Evolutionary conservation across 768 basidiomycete species (phyloP), one percentile per base, ranked within the genome.

Genomic region (Trametes sanguinea): DNA sequence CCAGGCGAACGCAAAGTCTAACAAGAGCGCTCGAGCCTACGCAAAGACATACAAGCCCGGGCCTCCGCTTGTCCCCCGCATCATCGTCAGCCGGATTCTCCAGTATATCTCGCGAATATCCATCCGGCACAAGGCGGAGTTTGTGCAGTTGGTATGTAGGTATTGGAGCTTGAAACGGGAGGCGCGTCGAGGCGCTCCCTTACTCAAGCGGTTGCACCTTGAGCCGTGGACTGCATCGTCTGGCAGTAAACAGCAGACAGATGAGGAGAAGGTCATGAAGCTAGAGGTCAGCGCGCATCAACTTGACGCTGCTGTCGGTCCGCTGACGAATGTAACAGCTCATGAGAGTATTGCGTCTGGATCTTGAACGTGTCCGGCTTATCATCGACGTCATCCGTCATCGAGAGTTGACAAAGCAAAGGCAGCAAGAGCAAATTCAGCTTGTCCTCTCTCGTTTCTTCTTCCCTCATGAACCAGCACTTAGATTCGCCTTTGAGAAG

Each of bases 121-220:
- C 35, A 77, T 97, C 4, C 78, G 89, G 63, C 94, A 92, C 73
- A 93, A 90, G 70, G 68, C 75, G 3, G 88, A 91, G 47, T 92
- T 95, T 57, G 76, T 98, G 11, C 82, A 86, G 51, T 74, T 85
- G 68, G 80, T 95, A 35, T 95, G 92, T 69, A 84, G 86, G 69
- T 99, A 98, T 70, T 99, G 97, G 97, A 98, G 97, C 75, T 73
- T 99, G 74, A 98, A 99, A 76, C 80, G 97, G 4, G 96, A 98
- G 72, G 93, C 87, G 1, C 83, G 97, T 63, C 76, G 96, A 43
- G 97, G 97, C 4, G 97, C 97, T 8, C 96, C 97, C 10, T 74
- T 98, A 62, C 74, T 99, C 66, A 98, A 98, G 75, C 73, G 97
- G 55, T 72, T 99, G 60, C 95, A 99, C 76, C 78, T 98, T 30